Conservation (phyloP, 257 asterid genomes). For the Galeopsis tetrahit region DNA sequence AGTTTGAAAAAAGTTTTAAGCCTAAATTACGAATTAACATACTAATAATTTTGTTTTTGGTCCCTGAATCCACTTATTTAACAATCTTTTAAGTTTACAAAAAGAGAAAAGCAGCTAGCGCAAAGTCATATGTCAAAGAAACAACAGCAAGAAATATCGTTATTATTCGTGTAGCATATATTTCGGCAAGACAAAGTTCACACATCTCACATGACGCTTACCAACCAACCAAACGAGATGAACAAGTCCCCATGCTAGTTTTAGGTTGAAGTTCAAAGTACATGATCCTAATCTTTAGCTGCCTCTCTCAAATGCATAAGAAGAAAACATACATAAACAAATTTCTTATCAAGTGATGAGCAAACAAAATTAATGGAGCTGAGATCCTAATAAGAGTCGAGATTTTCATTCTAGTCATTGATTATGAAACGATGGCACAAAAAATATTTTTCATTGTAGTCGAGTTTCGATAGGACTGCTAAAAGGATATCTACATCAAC, state of each 20-base stretch:
- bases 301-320: background rate
- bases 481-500: background rate
- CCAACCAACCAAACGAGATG: background rate
- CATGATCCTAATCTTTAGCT: background rate
- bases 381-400: background rate
- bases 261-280: background rate
- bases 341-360: background rate
- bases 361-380: constrained; percentile 9
- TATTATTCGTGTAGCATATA: background rate
- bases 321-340: background rate
- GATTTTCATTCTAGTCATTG: background rate
- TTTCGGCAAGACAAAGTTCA: constrained; percentile 3
- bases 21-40: background rate
- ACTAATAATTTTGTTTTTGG: background rate
- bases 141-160: background rate
- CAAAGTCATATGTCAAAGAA: constrained; percentile 7
- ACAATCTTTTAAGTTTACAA: constrained; percentile 6
- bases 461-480: background rate
- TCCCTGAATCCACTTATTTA: background rate
- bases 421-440: background rate
- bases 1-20: background rate
- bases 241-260: background rate
- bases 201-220: background rate
- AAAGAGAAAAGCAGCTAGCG: background rate
- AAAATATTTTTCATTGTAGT: background rate